Base-by-base conservation (phyloP, 768 basidiomycete genomes). In the Sporobolomyces pararoseus region DNA sequence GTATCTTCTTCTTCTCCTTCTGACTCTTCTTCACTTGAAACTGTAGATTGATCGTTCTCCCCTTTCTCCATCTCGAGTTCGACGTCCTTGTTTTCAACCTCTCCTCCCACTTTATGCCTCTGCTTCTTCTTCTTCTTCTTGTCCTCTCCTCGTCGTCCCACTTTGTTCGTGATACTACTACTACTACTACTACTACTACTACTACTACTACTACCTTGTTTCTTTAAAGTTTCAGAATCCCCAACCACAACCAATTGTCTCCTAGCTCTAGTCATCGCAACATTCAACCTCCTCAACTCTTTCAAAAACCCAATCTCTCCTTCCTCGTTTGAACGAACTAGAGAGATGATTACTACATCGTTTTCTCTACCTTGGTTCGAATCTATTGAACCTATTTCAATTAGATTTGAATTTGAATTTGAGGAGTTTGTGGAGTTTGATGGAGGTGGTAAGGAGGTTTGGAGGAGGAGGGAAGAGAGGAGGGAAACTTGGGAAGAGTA, bases 321-420 rank as follows among this genome's bases (percentile, higher is more conserved):
- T 86, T 91, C 10, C 39, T 89, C 87, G 76, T 98, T 99, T 74
- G 91, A 94, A 31, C 96, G 84, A 2, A 98, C 96, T 5, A 99
- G 84, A 73, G 86, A 90, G 62, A 99, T 89, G 29, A 98, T 85
- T 46, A 98, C 86, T 0, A 92, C 92, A 63, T 98, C 68, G 74
- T 91, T 91, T 79, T 99, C 95, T 57, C 96, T 85, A 0, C 95
- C 95, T 81, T 99, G 96, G 87, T 97, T 90, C 0, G 93, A 92
- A 77, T 98, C 96, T 1, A 98, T 93, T 0, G 89, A 91, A 1
- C 94, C 96, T 51, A 96, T 91, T 74, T 97, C 93, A n/a, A n/a
- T n/a, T n/a, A n/a, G n/a, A n/a, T n/a, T n/a, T n/a, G n/a, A n/a
- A n/a, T n/a, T n/a, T n/a, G n/a, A n/a, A n/a, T n/a, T n/a, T n/a